These are phyloP conservation scores for Yarrowia keelungensis DNA, from an alignment of 805 yeast genomes.

Conservation along the genomic window DNA sequence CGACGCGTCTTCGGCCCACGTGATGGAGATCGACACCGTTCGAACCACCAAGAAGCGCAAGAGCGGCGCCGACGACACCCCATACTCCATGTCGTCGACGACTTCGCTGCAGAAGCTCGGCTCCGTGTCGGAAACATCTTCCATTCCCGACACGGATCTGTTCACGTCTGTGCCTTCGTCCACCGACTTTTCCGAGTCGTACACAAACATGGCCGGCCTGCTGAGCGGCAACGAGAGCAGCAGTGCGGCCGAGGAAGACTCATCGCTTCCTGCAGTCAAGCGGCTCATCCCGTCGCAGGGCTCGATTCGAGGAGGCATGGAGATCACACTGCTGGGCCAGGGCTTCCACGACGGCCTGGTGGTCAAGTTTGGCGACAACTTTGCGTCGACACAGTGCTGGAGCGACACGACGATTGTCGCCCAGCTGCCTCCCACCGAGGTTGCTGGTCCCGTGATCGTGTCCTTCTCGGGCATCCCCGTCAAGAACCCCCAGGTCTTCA, in stretches of 20 bases:
- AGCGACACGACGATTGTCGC: slow-evolving; percentile 92
- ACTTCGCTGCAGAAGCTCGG: slow-evolving; percentile 35
- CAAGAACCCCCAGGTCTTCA: slow-evolving; percentile 65
- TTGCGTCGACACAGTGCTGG: slow-evolving; percentile 89
- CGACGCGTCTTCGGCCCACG: no score
- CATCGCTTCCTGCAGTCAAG: slow-evolving; percentile 65
- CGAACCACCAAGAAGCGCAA: slow-evolving; percentile 32
- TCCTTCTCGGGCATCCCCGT: slow-evolving; percentile 68
- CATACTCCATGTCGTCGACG: slow-evolving; percentile 31
- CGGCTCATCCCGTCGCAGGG: slow-evolving; percentile 95
- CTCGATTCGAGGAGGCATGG: slow-evolving; percentile 94
- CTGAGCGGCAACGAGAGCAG: slow-evolving; percentile 38
- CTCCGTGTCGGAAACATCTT: slow-evolving; percentile 19
- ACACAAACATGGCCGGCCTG: slow-evolving; percentile 10
- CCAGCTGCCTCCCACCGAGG: slow-evolving; percentile 87
- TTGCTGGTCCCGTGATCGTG: slow-evolving; percentile 90
- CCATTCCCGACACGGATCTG: slow-evolving; percentile 18
- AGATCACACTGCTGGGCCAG: slow-evolving; percentile 86
- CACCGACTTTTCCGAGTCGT: slow-evolving; percentile 25
- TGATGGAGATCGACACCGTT: background rate
- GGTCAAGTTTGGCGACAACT: slow-evolving; percentile 79
- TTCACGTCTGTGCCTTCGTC: slow-evolving; percentile 30
- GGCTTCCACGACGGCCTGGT: slow-evolving; percentile 82
- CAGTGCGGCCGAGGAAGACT: slow-evolving; percentile 14
- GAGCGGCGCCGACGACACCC: slow-evolving; percentile 1